Evolutionary conservation across 208 protist species (phyloP), one percentile per base, ranked within the genome.

Genomic region (Crithidia expoeki): DNA sequence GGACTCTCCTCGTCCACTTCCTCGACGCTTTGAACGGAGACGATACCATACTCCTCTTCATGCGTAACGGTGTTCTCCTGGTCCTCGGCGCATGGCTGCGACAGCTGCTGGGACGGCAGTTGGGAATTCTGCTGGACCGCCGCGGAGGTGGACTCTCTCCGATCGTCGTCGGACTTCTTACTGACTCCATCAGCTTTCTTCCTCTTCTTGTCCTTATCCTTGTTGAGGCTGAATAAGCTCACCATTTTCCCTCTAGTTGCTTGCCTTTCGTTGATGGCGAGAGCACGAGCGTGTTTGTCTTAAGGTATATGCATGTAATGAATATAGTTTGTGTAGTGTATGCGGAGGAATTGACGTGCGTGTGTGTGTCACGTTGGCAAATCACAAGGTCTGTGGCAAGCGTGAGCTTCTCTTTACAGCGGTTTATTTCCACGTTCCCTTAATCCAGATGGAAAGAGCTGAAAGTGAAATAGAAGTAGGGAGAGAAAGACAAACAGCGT

Each of bases 121-220:
- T 44, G 53, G 12, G 53, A 25, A 11, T 10, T 5, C 53, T 34
- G 53, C 53, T 5, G 27, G 27, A 55, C 44, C 11, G 27, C 30
- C 12, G 30, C 44, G 44, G 59, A 10, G 14, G 32, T 42, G n/a
- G 5, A 28, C 32, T 25, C 19, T 40, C 19, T 19, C 47, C 57
- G 60, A 17, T 65, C 33, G 4, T 57, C 49, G 30, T 57, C 53
- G 5, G 19, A n/a, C 33, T 36, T 65, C 19, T 53, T 36, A 21
- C 28, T 40, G 12, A 27, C 44, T 30, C 38, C 46, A 11, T 25
- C 30, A 2, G 60, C 23, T 32, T 65, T 58, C n/a, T 62, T 10
- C 47, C 46, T 62, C 12, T 64, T 52, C 30, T 56, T 61, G 17
- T 52, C 23, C 44, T 64, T 66, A 11, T 66, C 47, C 60, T 55